Percentiles rank a stretch among this genome's conserved stretches.
These are phyloP conservation scores for Fusarium chuoi DNA, from an alignment of 2,329 filamentous ascomycete genomes.

Conservation along the genomic window DNA sequence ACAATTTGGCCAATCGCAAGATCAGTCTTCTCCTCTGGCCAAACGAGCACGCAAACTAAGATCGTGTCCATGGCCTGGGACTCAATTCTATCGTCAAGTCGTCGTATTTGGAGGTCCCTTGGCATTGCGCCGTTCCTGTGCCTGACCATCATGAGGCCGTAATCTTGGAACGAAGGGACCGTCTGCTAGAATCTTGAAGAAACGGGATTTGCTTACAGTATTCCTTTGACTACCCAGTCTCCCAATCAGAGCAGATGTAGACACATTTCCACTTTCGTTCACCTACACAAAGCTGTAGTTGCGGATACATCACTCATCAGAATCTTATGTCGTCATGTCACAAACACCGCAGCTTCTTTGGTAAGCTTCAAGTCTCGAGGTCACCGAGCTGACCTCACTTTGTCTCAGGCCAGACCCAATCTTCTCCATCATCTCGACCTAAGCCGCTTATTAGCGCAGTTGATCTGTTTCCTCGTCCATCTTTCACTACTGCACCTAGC, in stretches of 20 bases:
- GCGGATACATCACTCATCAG: constrained; percentile 16
- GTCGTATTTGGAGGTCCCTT: constrained; percentile 2
- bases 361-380: constrained; percentile 16
- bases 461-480: constrained; percentile 37
- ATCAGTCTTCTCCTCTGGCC: not conserved
- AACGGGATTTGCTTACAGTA: not conserved
- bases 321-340: constrained; percentile 19
- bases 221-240: not conserved
- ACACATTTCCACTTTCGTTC: constrained; percentile 16
- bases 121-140: constrained; percentile 7
- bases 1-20: constrained; percentile 30
- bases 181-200: not conserved
- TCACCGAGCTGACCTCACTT: constrained; percentile 38
- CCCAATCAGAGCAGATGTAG: constrained; percentile 1
- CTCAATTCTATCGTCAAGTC: constrained; percentile 2
- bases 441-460: constrained; percentile 30
- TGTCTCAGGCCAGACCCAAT: constrained; percentile 26
- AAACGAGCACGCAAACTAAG: constrained; percentile 1
- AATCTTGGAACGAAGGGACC: not conserved
- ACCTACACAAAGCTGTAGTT: constrained; percentile 27
- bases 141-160: constrained; percentile 22
- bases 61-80: not conserved
- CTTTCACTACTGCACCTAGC: constrained; percentile 37
- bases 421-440: constrained; percentile 22
- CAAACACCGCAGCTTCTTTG: constrained; percentile 11